Evolutionary conservation across 768 basidiomycete species (phyloP), one percentile per base, ranked within the genome.

Genomic region (Tephrocybe sp.): DNA sequence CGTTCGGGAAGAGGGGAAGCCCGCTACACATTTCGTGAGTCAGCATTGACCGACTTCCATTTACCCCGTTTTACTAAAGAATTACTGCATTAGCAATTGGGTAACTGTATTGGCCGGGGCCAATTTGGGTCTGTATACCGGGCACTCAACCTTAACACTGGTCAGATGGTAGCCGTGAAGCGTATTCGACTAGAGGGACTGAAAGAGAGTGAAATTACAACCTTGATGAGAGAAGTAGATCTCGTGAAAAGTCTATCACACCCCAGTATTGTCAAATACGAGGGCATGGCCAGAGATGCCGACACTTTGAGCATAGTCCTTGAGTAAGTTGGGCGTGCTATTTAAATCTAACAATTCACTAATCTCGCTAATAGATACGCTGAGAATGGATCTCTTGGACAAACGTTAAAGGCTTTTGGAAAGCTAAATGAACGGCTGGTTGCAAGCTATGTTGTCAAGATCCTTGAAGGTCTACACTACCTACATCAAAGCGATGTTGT

Each of bases 91-190:
- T 62, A 98, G 96, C 93, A 96, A 94, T 77, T 99, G 16, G 96
- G 96, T 25, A 95, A 97, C 68, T 95, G 92, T 65, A 96, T 99
- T 55, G 96, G 96, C 2, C 84, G 90, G 41, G 96, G 96, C 7
- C 96, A 98, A 71, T 98, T 98, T 66, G 96, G 96, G 24, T 83
- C 93, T 8, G 96, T 98, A 5, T 98, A 96, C 66, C 84, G 92
- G 12, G 95, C 96, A 11, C 76, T 99, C 50, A 95, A 99, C 65
- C 71, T 98, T 65, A 87, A 88, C 54, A 94, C 89, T 1, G 96
- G 96, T 13, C 91, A 96, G 67, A 96, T 92, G 83, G 94, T 96
- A n/a, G 96, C 96, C n/a, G 92, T 98, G 44, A 99, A 99, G 72
- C 86, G 92, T 25, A 96, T 99, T 59, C 77, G 87, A 43, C 73